Evolutionary conservation across 768 basidiomycete genomes (phyloP), one percentile per base, ranked within the genome.

Genomic region (Hysterangium stoloniferum): DNA sequence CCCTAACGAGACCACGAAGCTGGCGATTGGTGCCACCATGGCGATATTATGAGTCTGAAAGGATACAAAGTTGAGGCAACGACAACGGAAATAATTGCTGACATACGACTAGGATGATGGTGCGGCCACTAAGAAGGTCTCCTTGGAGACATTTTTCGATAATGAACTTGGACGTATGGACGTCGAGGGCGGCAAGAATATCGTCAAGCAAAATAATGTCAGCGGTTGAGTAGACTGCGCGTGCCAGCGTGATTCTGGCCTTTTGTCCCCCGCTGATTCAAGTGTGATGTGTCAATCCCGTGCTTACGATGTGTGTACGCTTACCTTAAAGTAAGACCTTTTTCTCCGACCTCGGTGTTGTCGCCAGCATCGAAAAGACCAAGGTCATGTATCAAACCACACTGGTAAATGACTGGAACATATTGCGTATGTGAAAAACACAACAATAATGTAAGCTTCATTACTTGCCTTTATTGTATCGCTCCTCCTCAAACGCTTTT

Each of bases 161-260:
- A 49, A 79, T 73, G 65, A 64, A 76, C 43, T 73, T 68, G 8
- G 72, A 68, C 2, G 77, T 79, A 52, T 75, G 70, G 6, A 76
- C 72, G 57, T 83, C 82, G 22, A 83, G 63, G 3, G 81, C 81
- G 15, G 78, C 79, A 20, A 83, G 63, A 24, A 75, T 65, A 58
- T 89, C 86, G 57, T 90, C 87, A 35, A 89, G 65, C 9, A 90
- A 64, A 5, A 90, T 59, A 15, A 80, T 77, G 22, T 77, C 63
- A 0, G 85, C 79, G n/a, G 63, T 64, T 1, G 76, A 77, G 60
- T 83, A 83, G 2, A 81, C 64, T 0, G 80, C 78, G 5, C 80
- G 68, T 2, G 80, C 80, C 19, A 79, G 64, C 1, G 76, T 65
- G 29, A 70, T 57, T 24, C 66, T 45, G 6, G 66, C 81, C 69